A percentile compares a stretch with the other conserved stretches of the same genome.
Evolutionary conservation across 1,284 basidiomycete genomes (phyloP).

Genomic region (Pascua sp.): DNA sequence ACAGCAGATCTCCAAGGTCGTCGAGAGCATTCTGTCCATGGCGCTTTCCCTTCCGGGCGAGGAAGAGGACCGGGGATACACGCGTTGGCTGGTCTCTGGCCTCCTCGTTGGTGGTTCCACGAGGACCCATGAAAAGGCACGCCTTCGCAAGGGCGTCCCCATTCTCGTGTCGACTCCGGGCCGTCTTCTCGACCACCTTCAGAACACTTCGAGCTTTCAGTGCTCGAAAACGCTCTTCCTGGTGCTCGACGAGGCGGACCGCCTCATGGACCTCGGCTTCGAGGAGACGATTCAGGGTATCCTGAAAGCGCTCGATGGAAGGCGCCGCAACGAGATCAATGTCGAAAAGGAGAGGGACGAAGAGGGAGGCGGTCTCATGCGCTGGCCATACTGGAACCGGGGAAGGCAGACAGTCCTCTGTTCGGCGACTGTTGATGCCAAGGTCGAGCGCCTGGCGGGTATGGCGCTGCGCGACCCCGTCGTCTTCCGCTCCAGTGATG

Average conservation of each 20-base stretch:
- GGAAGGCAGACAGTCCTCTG: constrained; percentile 82
- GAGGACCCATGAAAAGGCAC: constrained; percentile 68
- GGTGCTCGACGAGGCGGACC: constrained; percentile 94
- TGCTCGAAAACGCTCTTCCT: constrained; percentile 93
- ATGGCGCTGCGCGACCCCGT: constrained; percentile 61
- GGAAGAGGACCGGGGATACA: constrained; percentile 56
- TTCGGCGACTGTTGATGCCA: constrained; percentile 93
- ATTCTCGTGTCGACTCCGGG: constrained; percentile 70
- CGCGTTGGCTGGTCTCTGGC: constrained; percentile 91
- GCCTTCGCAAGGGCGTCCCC: constrained; percentile 67
- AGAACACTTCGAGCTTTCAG: constrained; percentile 83
- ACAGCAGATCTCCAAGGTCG: constrained; percentile 79
- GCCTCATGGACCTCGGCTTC: constrained; percentile 69
- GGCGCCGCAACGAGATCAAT: constrained; percentile 66
- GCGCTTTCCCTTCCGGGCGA: constrained; percentile 55
- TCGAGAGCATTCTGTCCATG: constrained; percentile 65
- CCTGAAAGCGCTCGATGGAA: constrained; percentile 75
- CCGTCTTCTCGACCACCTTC: constrained; percentile 68
- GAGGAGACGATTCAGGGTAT: constrained; percentile 72
- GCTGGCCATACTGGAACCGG: constrained; percentile 64
- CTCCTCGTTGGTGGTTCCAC: constrained; percentile 77
- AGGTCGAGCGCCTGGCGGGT: constrained; percentile 89
- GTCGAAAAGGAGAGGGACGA: constrained; percentile 63
- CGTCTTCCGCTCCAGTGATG: constrained; percentile 47
- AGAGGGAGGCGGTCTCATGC: constrained; percentile 54